Percentiles rank a stretch among this genome's conserved stretches.
These are phyloP conservation scores for Kodamaea fungicola DNA, from an alignment of 1,139 yeast species.

Conservation along the genomic window DNA sequence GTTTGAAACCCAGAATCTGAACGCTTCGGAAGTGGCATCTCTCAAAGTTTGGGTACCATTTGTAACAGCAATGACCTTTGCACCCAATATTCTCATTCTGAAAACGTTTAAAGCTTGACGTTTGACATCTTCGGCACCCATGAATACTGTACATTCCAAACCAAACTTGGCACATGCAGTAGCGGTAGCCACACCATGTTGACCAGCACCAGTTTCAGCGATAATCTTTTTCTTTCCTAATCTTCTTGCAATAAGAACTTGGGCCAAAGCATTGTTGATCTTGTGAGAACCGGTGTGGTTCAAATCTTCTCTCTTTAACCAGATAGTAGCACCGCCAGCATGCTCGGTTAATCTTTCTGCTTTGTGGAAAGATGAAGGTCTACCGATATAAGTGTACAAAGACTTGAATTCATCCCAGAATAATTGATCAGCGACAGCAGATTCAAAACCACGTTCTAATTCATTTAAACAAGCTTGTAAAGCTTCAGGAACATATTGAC, in stretches of 20 bases:
- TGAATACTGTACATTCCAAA: constrained; percentile 87
- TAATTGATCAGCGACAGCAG: constrained; percentile 79
- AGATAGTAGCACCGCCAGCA: constrained; percentile 95
- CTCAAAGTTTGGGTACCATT: constrained; percentile 95
- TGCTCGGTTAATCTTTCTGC: constrained; percentile 88
- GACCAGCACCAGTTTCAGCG: constrained; percentile 99
- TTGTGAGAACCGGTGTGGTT: constrained; percentile 98
- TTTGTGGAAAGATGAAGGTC: constrained; percentile 89
- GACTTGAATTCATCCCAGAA: constrained; percentile 92
- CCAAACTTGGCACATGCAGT: constrained; percentile 99
- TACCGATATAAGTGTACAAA: constrained; percentile 83
- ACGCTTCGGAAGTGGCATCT: constrained; percentile 97
- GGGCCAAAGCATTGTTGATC: constrained; percentile 94
- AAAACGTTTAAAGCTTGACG: constrained; percentile 97
- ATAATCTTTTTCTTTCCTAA: constrained; percentile 87
- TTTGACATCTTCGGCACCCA: constrained; percentile 99
- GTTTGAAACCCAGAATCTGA: constrained; percentile 92
- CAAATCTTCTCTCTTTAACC: constrained; percentile 97
- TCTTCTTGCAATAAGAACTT: constrained; percentile 85
- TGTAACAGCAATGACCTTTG: constrained; percentile 87
- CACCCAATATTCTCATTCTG: constrained; percentile 95
- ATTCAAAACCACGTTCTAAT: constrained; percentile 82
- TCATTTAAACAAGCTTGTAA: constrained; percentile 87
- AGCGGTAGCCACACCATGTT: constrained; percentile 99
- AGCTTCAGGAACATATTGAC: constrained; percentile 98